Evolutionary conservation across 768 basidiomycete species (phyloP).

Genomic region (Pisolithus albus): DNA sequence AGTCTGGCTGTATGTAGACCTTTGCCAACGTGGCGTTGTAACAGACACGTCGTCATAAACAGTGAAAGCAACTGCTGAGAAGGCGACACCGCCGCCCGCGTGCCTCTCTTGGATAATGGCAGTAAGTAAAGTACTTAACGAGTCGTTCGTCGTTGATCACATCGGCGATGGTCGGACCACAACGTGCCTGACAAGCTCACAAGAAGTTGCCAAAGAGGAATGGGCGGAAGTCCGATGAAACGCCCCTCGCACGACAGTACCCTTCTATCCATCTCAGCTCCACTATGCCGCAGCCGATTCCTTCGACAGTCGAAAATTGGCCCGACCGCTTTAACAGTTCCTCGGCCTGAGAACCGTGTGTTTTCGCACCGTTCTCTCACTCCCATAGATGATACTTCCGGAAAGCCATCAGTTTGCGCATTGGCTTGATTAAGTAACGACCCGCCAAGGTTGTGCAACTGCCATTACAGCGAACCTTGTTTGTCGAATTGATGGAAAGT

Average conservation of each 20-base stretch:
- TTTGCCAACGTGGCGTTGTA: conserved; percentile 25
- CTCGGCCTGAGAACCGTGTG: conserved; percentile 16
- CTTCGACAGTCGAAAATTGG: conserved; percentile 81
- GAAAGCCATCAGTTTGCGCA: conserved; percentile 68
- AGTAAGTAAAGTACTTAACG: conserved; percentile 27
- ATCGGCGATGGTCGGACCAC: conserved; percentile 58
- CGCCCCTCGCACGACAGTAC: background rate
- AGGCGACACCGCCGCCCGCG: conserved; percentile 48
- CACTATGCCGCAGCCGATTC: conserved; percentile 26
- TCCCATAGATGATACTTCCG: conserved; percentile 82
- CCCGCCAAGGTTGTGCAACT: conserved; percentile 28
- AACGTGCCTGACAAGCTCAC: conserved; percentile 38
- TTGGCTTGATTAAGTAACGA: conserved; percentile 62
- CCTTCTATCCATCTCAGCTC: background rate
- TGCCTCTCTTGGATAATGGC: conserved; percentile 53
- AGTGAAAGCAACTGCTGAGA: conserved; percentile 47
- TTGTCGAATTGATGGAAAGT: conserved; percentile 48
- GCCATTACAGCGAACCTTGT: conserved; percentile 52
- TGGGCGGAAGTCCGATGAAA: conserved; percentile 43
- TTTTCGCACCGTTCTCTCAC: conserved; percentile 4
- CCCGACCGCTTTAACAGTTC: conserved; percentile 53
- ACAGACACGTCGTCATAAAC: conserved; percentile 59
- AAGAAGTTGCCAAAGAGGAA: conserved; percentile 26
- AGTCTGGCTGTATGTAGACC: too few species aligned
- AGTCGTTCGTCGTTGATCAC: conserved; percentile 52